Evolutionary conservation across 306 rosid genomes (phyloP), one percentile per base, ranked within the genome.

Genomic region (Biancaea sappan): DNA sequence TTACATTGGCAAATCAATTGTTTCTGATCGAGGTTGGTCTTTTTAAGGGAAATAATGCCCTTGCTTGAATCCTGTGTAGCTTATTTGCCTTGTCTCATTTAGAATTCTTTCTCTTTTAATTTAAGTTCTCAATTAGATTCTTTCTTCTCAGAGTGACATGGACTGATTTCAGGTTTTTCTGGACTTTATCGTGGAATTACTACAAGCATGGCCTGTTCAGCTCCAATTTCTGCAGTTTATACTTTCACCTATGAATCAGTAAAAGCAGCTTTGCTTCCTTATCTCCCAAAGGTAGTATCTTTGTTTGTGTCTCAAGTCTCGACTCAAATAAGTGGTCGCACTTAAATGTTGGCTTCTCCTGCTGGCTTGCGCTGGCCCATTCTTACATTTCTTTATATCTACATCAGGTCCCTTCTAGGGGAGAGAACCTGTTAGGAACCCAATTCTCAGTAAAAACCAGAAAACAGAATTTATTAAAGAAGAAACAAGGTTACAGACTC

Each of bases 141-240:
- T 41, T 41, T 64, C 64, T 68, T n/a, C 71, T 69, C 62, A 37
- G 50, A 59, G 66, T 69, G 81, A 19, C 60, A 41, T 70, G 54
- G 75, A 65, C 66, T 66, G 69, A 48, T 85, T 84, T 81, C 87
- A 94, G 98, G 98, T 77, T 86, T 94, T 61, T 78, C 81, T 78
- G 98, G 97, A 71, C 95, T 94, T 77, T 91, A 90, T 82, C 96
- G 97, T 60, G 98, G 98, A 77, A 84, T 94, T 80, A 77, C 92
- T 69, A 83, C 97, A 77, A 94, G 89, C 75, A 77, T 91, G 77
- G 87, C 93, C 43, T 88, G 89, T 71, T 94, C 98, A 28, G 97
- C 97, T 84, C 98, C 98, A 62, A 92, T 87, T 77, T 94, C 98
- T 77, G 96, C 98, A 57, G 82, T 94, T 67, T 94, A 94, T 84